Percentiles rank a stretch among this genome's conserved stretches.
These are phyloP conservation scores for Ogataea naganishii DNA, from an alignment of 805 yeast species.

Conservation along the genomic window DNA sequence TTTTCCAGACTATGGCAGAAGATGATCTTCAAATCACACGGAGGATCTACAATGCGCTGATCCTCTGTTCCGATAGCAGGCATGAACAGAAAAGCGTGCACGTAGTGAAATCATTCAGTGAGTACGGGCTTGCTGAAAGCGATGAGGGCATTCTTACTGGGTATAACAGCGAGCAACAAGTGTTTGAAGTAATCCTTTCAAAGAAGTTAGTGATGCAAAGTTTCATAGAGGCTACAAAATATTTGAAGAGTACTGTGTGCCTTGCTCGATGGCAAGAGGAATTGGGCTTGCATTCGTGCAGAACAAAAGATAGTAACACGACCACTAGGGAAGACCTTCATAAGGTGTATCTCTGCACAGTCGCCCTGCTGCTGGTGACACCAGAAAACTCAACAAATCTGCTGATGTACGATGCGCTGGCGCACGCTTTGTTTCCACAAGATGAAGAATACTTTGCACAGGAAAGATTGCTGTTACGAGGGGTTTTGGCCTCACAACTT, in stretches of 20 bases:
- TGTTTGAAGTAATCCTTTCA: constrained; percentile 9
- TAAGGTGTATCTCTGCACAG: constrained; percentile 8
- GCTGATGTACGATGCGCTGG: constrained; percentile 5
- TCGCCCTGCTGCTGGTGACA: constrained; percentile 18
- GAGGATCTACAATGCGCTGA: too few relatives aligned
- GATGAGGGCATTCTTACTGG: neutral
- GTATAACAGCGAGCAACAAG: constrained; percentile 3
- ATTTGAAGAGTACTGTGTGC: constrained; percentile 3
- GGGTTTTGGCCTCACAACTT: constrained; percentile 15
- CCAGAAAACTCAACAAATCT: constrained; percentile 21
- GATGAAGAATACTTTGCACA: constrained; percentile 4
- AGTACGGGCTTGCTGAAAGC: too few relatives aligned
- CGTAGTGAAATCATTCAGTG: too few relatives aligned
- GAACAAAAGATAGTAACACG: neutral
- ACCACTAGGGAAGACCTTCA: neutral
- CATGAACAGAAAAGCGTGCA: too few relatives aligned
- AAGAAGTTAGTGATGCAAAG: constrained; percentile 7
- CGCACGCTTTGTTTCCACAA: neutral
- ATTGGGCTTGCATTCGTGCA: neutral
- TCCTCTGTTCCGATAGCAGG: too few relatives aligned
- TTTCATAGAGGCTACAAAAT: constrained; percentile 12
- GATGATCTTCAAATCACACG: too few relatives aligned
- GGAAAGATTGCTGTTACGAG: constrained; percentile 4
- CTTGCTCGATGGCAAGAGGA: too few relatives aligned
- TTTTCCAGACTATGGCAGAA: too few relatives aligned